phyloP scores from a whole-genome alignment of 495 filamentous ascomycete species.

The Neurospora sp. region DNA sequence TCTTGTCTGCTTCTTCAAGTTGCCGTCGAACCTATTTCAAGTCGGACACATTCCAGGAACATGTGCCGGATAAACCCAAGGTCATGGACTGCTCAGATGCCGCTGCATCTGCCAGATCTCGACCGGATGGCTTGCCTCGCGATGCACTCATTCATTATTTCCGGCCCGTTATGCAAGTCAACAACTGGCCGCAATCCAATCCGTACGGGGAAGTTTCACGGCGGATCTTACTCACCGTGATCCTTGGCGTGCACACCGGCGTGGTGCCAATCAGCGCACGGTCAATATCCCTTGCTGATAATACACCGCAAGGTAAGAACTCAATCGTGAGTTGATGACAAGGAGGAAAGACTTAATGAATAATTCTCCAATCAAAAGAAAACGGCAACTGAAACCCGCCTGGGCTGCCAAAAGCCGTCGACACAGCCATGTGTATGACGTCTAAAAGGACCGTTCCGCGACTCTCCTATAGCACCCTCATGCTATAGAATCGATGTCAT shows the following conservation, averaged over 20 bases:
- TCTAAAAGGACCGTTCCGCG: not conserved
- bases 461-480: not conserved
- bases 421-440: not conserved
- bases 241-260: not conserved
- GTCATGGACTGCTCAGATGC: not conserved
- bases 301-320: not conserved
- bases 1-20: not conserved
- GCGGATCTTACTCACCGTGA: not conserved
- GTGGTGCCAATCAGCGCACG: not conserved
- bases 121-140: not conserved
- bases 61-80: not conserved
- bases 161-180: not conserved
- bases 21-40: not conserved
- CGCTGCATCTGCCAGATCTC: not conserved
- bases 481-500: not conserved
- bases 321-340: not conserved
- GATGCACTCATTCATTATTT: not conserved
- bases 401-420: not conserved
- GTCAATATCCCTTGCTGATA: not conserved
- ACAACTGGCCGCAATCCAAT: not conserved
- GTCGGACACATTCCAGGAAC: not conserved
- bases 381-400: not conserved
- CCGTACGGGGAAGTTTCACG: not conserved
- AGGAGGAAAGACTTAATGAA: not conserved
- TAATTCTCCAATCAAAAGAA: not conserved